Base-by-base conservation (phyloP, 768 basidiomycete species). In the Amanita jacksonii region DNA sequence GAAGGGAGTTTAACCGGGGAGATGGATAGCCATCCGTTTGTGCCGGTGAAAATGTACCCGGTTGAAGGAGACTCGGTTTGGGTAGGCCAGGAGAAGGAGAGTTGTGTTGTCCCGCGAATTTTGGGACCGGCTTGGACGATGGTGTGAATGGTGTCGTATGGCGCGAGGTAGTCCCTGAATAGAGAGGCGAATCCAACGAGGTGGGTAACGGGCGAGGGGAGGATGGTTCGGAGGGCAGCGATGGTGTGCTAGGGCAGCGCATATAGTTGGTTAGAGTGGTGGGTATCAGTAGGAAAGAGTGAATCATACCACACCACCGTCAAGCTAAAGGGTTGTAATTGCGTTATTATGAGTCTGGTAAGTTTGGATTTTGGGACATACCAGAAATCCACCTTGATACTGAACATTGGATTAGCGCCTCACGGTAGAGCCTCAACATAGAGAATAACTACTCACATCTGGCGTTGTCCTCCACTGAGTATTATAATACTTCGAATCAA, bases 381-480 rank as follows among this genome's bases (percentile, higher is more conserved):
- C 80, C 65, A 90, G 53, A 65, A 89, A 92, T 24, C 86, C 87
- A 31, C 84, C 84, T 66, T 84, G 82, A 53, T 83, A 82, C 79
- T 84, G 39, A 18, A 36, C 15, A 31, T 46, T 15, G 36, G 25
- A 43, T 39, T n/a, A 19, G 13, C 27, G 18, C 19, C 3, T n/a
- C n/a, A 18, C 22, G 36, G 43, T 45, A 13, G 43, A 47, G 24
- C 37, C 42, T 40, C 20, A 13, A 9, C 13, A 38, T 15, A 41
- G 49, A 28, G 35, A 37, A 34, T 38, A 49, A 38, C 10, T 9
- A 69, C 79, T 54, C 52, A 85, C 84, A 49, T 87, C 85, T 18
- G 89, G 88, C 38, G 83, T 65, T 1, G 81, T 84, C 31, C 89
- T 69, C 90, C 90, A 92, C 28, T 79, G 74, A 0, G 86, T 89